Percentiles rank a stretch among this genome's conserved stretches.
phyloP scores from a whole-genome alignment of 2,329 filamentous ascomycete species.

The Coleophoma eucalyptorum region DNA sequence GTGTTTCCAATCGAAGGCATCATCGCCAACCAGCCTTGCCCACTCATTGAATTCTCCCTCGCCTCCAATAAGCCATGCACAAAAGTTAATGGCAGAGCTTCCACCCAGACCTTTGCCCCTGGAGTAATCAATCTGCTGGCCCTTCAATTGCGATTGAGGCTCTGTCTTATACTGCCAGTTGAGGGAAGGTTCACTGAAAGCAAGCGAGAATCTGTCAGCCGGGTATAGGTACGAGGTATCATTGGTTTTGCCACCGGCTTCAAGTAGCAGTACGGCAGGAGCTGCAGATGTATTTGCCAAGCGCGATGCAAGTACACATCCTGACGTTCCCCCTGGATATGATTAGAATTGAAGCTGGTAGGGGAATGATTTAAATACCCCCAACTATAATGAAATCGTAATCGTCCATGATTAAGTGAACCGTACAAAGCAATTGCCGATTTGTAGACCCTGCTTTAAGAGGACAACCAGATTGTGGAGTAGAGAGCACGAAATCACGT shows the following conservation, averaged over 20 bases:
- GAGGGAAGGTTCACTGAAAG: conserved; percentile 41
- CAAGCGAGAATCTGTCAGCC: conserved; percentile 46
- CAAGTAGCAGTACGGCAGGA: conserved; percentile 53
- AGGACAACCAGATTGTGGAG: too few species aligned
- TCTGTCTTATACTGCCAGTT: conserved; percentile 50
- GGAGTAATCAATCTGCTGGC: conserved; percentile 42
- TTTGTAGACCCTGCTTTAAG: too few species aligned
- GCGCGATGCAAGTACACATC: conserved; percentile 47
- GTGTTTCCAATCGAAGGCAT: conserved; percentile 38
- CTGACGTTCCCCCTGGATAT: conserved; percentile 36
- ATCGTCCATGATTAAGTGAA: neutral
- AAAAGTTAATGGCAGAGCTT: conserved; percentile 49
- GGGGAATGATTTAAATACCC: neutral
- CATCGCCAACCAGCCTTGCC: conserved; percentile 3
- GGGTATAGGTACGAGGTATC: conserved; percentile 41
- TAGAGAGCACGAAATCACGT: too few species aligned
- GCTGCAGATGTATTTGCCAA: conserved; percentile 41
- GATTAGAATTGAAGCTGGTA: neutral
- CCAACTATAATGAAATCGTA: neutral
- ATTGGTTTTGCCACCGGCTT: conserved; percentile 48
- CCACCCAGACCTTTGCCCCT: conserved; percentile 49
- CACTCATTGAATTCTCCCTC: conserved; percentile 48
- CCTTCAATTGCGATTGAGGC: conserved; percentile 39
- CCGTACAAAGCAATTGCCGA: too few species aligned
- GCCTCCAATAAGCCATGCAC: conserved; percentile 41